Percentiles rank a stretch among this genome's conserved stretches.
These are phyloP conservation scores for Endotrypanum monterogeii DNA, from an alignment of 208 protist genomes.

Conservation along the genomic window DNA sequence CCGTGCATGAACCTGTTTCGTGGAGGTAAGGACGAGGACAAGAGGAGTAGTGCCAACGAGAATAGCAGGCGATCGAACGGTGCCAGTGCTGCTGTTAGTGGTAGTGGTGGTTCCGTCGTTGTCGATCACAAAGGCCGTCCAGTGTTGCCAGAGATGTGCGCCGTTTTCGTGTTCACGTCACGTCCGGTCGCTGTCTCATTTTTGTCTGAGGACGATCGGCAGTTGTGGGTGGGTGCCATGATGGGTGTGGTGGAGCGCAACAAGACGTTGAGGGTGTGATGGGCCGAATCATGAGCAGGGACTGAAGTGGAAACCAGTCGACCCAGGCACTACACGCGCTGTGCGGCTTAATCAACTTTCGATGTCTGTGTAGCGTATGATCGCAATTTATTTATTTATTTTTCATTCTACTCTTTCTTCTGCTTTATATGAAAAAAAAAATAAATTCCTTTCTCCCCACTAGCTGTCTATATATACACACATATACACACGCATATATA, in stretches of 20 bases:
- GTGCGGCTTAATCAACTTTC: too few relatives aligned
- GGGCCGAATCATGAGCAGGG: neutral
- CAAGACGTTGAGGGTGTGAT: conserved; percentile 23
- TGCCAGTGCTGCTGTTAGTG: neutral
- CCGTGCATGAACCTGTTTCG: conserved; percentile 22
- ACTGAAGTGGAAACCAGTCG: neutral
- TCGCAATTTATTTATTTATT: too few relatives aligned
- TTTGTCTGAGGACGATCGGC: conserved; percentile 59
- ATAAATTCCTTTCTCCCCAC: too few relatives aligned
- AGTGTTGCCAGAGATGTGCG: conserved; percentile 52
- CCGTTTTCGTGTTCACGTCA: conserved; percentile 53
- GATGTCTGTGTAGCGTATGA: too few relatives aligned
- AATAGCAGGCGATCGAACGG: too few relatives aligned
- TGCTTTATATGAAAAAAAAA: too few relatives aligned
- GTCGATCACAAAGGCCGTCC: conserved; percentile 40
- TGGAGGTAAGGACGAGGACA: neutral
- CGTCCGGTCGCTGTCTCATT: conserved; percentile 59
- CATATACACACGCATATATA: too few relatives aligned
- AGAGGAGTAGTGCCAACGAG: neutral
- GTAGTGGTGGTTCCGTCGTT: conserved; percentile 15
- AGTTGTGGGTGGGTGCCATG: conserved; percentile 68
- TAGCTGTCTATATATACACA: too few relatives aligned
- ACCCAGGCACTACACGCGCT: too few relatives aligned
- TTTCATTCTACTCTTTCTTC: too few relatives aligned
- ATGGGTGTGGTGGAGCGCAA: conserved; percentile 78